A percentile compares a stretch with the other conserved stretches of the same genome.
phyloP scores from a whole-genome alignment of 2,329 filamentous ascomycete species.

The Penicillium sp. region DNA sequence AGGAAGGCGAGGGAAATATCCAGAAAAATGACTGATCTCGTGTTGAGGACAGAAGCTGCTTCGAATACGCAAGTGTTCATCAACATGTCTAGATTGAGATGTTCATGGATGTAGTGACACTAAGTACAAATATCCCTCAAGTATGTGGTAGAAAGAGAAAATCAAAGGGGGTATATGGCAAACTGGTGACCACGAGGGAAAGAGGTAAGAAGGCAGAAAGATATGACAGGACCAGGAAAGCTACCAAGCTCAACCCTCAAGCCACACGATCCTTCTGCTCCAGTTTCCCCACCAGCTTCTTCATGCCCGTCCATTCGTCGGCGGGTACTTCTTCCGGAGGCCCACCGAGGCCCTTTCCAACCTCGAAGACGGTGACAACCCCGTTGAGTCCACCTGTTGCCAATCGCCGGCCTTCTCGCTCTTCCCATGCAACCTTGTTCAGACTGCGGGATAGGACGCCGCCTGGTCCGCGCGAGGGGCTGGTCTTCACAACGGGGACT shows the following conservation, averaged over 20 bases:
- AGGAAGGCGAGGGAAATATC: background rate
- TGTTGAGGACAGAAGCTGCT: too few relatives aligned
- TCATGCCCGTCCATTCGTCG: constrained; percentile 91
- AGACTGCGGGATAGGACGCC: constrained; percentile 76
- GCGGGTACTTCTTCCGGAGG: constrained; percentile 77
- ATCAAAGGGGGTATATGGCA: constrained; percentile 25
- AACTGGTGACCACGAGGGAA: constrained; percentile 2
- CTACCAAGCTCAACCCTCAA: constrained; percentile 21
- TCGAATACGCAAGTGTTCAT: background rate
- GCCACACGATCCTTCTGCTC: constrained; percentile 51
- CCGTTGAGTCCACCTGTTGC: constrained; percentile 92
- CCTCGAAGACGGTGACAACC: constrained; percentile 86
- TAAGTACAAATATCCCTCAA: constrained; percentile 13
- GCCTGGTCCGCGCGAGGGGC: constrained; percentile 59
- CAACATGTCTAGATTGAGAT: background rate
- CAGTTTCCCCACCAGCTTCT: constrained; percentile 75
- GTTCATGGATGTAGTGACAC: constrained; percentile 1
- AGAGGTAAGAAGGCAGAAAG: constrained; percentile 1
- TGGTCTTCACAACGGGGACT: constrained; percentile 77
- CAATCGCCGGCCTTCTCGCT: constrained; percentile 76
- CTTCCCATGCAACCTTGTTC: constrained; percentile 94
- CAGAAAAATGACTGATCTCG: too few relatives aligned
- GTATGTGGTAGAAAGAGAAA: constrained; percentile 16
- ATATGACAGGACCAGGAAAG: background rate
- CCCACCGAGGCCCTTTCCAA: constrained; percentile 69